Conservation (phyloP, 768 basidiomycete genomes). For the Lactarius sanguifluus region DNA sequence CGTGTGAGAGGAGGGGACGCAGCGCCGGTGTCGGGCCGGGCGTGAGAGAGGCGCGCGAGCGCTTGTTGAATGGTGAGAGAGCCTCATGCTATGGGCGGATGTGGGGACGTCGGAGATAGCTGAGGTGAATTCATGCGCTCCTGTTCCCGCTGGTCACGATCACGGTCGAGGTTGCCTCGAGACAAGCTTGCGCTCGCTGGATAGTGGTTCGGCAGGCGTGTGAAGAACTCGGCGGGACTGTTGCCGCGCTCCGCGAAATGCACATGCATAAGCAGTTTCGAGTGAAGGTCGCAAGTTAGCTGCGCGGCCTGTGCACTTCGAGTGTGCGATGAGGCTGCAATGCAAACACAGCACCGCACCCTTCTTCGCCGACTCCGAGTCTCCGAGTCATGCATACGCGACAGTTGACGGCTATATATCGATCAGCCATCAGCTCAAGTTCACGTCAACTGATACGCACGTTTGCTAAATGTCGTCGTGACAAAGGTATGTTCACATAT, state of each 20-base stretch:
- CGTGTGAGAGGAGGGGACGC: neutral
- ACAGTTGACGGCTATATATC: slow-evolving; percentile 71
- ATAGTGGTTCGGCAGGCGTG: slow-evolving; percentile 45
- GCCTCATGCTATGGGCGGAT: slow-evolving; percentile 34
- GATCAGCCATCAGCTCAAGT: slow-evolving; percentile 6
- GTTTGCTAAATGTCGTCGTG: slow-evolving; percentile 89
- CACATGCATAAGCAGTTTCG: slow-evolving; percentile 72
- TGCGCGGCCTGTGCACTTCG: slow-evolving; percentile 69
- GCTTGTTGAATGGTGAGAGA: slow-evolving; percentile 29
- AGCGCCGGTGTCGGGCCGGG: slow-evolving; percentile 14
- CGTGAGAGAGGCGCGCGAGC: slow-evolving; percentile 28
- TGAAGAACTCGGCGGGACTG: slow-evolving; percentile 54
- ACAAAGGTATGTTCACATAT: slow-evolving; percentile 83
- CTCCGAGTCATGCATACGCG: slow-evolving; percentile 83
- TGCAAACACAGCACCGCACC: slow-evolving; percentile 84
- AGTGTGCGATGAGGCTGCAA: slow-evolving; percentile 87
- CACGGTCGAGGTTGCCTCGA: slow-evolving; percentile 24
- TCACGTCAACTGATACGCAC: slow-evolving; percentile 47
- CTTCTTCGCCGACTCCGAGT: slow-evolving; percentile 79
- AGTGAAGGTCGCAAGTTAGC: slow-evolving; percentile 80
- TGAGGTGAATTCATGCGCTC: slow-evolving; percentile 14
- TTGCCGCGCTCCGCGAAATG: slow-evolving; percentile 69
- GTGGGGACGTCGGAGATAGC: slow-evolving; percentile 6
- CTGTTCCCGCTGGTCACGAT: too few relatives aligned
- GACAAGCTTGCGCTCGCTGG: slow-evolving; percentile 20